These are phyloP conservation scores for Garcia nutans DNA, from an alignment of 345 rosid species.

Conservation along the genomic window DNA sequence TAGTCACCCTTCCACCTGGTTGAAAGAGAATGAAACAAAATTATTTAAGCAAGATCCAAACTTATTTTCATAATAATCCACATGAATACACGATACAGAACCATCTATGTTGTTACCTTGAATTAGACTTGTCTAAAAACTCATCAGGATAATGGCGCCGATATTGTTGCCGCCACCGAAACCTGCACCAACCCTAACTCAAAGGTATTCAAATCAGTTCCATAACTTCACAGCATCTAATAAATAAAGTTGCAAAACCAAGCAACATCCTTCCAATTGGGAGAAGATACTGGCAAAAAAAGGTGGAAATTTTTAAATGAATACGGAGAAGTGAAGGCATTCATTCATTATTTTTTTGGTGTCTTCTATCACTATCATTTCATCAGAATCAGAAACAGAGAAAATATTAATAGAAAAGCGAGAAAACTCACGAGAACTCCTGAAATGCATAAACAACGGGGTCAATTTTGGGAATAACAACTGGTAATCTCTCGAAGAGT, in stretches of 20 bases:
- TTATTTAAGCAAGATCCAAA: slow-evolving; percentile 7
- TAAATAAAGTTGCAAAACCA: neutral
- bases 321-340: too few species aligned
- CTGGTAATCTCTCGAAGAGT: slow-evolving; percentile 87
- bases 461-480: slow-evolving; percentile 85
- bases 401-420: slow-evolving; percentile 1
- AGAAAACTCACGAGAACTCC: slow-evolving; percentile 79
- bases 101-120: slow-evolving; percentile 42
- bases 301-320: neutral
- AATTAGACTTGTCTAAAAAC: slow-evolving; percentile 79
- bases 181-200: slow-evolving; percentile 40
- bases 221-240: neutral
- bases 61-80: neutral
- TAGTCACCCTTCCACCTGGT: slow-evolving; percentile 88
- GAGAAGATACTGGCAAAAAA: neutral
- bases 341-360: neutral
- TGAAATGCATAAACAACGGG: slow-evolving; percentile 83
- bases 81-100: neutral
- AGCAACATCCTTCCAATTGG: too few species aligned
- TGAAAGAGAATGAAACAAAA: slow-evolving; percentile 22
- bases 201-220: slow-evolving; percentile 4
- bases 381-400: neutral
- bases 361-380: neutral
- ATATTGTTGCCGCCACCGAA: slow-evolving; percentile 85
- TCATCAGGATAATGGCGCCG: slow-evolving; percentile 88